These are phyloP conservation scores for Rhodotorula sp. DNA, from an alignment of 1,284 basidiomycete species.

Conservation along the genomic window DNA sequence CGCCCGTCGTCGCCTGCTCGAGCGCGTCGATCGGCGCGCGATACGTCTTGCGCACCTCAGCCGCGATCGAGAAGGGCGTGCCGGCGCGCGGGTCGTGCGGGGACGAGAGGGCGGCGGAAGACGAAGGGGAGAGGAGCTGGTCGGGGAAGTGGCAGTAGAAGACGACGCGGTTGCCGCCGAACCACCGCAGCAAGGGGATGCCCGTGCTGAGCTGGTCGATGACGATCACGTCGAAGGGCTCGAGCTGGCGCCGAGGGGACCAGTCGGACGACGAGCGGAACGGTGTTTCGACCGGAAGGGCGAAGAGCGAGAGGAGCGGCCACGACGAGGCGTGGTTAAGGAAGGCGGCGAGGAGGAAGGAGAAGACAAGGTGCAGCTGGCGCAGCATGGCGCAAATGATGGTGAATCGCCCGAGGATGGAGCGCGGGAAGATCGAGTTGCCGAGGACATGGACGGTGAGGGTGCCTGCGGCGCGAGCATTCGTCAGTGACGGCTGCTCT, in stretches of 20 bases:
- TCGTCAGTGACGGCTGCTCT: not conserved
- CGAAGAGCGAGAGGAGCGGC: slow-evolving; percentile 17
- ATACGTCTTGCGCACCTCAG: slow-evolving; percentile 71
- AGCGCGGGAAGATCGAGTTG: slow-evolving; percentile 72
- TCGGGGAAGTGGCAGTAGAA: slow-evolving; percentile 99
- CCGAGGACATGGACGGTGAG: slow-evolving; percentile 75
- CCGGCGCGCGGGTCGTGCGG: slow-evolving; percentile 19
- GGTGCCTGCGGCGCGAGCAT: slow-evolving; percentile 62
- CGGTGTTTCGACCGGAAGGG: slow-evolving; percentile 38
- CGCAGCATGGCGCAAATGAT: slow-evolving; percentile 86
- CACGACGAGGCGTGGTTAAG: slow-evolving; percentile 44
- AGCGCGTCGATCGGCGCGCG: slow-evolving; percentile 84
- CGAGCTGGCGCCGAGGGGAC: slow-evolving; percentile 37
- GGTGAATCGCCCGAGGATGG: slow-evolving; percentile 73
- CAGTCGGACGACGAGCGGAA: slow-evolving; percentile 42
- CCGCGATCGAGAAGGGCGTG: slow-evolving; percentile 29
- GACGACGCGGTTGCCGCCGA: slow-evolving; percentile 73
- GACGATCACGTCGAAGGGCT: slow-evolving; percentile 74
- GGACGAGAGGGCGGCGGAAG: not conserved
- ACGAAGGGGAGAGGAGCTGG: slow-evolving; percentile 65
- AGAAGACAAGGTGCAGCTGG: slow-evolving; percentile 74
- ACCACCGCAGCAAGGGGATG: slow-evolving; percentile 73
- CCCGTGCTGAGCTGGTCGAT: slow-evolving; percentile 94
- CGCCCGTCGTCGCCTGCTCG: slow-evolving; percentile 89
- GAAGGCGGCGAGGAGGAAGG: slow-evolving; percentile 60